Conservation (phyloP, 768 basidiomycete genomes). For the Omphalotus guepiniiformis region DNA sequence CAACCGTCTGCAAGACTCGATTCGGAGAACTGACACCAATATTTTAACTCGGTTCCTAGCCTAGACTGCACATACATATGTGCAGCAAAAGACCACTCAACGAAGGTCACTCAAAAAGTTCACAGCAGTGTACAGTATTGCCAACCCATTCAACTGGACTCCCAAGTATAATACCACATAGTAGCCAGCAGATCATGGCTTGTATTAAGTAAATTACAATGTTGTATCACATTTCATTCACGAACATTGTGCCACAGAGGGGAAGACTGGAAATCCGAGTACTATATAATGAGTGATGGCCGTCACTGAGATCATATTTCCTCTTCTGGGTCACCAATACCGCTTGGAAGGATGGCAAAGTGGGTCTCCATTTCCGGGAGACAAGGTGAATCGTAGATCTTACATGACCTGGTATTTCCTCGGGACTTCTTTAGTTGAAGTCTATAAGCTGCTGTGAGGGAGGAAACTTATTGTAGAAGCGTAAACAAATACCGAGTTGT, state of each 20-base stretch:
- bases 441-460: conserved; percentile 31
- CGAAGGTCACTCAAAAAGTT: not conserved
- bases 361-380: conserved; percentile 94
- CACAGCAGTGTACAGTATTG: not conserved
- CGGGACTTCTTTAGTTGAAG: conserved; percentile 90
- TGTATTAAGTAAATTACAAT: no score
- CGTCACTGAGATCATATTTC: conserved; percentile 41
- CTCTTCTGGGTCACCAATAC: conserved; percentile 94
- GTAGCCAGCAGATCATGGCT: no score
- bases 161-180: conserved; percentile 5
- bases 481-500: conserved; percentile 72
- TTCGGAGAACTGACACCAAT: conserved; percentile 77
- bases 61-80: conserved; percentile 21
- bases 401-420: conserved; percentile 89
- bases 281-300: not conserved
- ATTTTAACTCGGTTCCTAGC: conserved; percentile 86
- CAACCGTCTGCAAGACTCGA: conserved; percentile 70
- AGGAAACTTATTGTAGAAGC: conserved; percentile 2
- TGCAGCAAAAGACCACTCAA: not conserved
- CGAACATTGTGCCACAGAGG: not conserved
- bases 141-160: conserved; percentile 50
- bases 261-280: not conserved
- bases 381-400: conserved; percentile 97
- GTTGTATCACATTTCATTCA: not conserved
- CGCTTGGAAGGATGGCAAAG: conserved; percentile 88